These are phyloP conservation scores for Discostella stelligeroides DNA, from an alignment of 108 stramenopile species.

Conservation along the genomic window DNA sequence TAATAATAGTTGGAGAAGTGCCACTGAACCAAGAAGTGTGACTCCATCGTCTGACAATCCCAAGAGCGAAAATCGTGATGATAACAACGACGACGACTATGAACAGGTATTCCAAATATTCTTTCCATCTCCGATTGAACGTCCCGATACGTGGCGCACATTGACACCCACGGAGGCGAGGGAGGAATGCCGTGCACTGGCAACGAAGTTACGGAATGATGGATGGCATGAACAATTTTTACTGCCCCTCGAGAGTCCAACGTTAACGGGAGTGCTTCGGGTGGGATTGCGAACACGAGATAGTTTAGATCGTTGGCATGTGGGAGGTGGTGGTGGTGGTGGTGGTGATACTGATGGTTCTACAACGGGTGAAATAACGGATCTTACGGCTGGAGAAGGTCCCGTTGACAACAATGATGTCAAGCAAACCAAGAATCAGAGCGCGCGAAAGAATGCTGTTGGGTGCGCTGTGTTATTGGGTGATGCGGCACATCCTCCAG, in stretches of 20 bases:
- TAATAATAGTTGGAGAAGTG: too few species aligned
- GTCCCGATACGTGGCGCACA: conserved; percentile 58
- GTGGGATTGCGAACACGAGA: conserved; percentile 44
- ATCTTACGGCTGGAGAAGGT: too few species aligned
- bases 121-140: conserved; percentile 52
- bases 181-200: conserved; percentile 54
- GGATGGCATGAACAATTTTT: conserved; percentile 69
- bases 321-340: conserved; percentile 28
- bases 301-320: conserved; percentile 57
- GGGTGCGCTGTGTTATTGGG: conserved; percentile 60
- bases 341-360: conserved; percentile 26
- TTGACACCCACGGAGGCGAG: conserved; percentile 48
- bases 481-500: too few species aligned
- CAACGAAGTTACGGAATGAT: conserved; percentile 49
- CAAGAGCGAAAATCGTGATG: conserved; percentile 4
- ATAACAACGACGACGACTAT: conserved; percentile 11
- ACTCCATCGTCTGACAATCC: too few species aligned
- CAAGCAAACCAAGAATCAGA: too few species aligned
- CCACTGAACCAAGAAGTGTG: too few species aligned
- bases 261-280: conserved; percentile 42
- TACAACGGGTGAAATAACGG: too few species aligned
- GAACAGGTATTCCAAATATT: conserved; percentile 74
- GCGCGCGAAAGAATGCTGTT: too few species aligned
- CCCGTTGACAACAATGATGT: too few species aligned
- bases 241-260: conserved; percentile 45